These are phyloP conservation scores for Suhomyces taliae DNA, from an alignment of 1,139 yeast genomes.

Conservation along the genomic window DNA sequence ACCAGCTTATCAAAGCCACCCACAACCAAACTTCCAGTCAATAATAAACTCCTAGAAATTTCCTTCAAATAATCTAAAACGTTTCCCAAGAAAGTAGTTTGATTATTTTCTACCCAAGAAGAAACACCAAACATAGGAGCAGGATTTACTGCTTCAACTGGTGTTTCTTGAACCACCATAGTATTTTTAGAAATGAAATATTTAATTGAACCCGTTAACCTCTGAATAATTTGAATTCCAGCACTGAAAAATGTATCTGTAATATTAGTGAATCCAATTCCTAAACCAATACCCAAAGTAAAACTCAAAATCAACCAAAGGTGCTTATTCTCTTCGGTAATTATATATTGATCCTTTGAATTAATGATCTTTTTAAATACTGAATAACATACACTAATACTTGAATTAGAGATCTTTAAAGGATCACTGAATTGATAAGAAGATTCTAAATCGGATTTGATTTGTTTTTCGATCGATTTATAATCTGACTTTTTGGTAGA, in stretches of 20 bases:
- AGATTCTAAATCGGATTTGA: conserved; percentile 33
- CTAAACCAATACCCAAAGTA: conserved; percentile 38
- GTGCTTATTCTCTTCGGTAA: conserved; percentile 1
- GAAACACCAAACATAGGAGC: background rate
- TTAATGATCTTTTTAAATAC: conserved; percentile 15
- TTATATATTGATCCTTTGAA: conserved; percentile 5
- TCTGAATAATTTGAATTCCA: conserved; percentile 14
- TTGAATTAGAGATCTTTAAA: conserved; percentile 28
- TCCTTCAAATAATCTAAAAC: conserved; percentile 5
- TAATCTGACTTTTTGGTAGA: conserved; percentile 29
- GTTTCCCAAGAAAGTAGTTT: conserved; percentile 8
- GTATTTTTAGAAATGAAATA: conserved; percentile 1
- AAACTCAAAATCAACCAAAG: conserved; percentile 23
- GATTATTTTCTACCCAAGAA: conserved; percentile 1
- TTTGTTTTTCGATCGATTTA: conserved; percentile 31
- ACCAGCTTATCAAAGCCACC: conserved; percentile 30
- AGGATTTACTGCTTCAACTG: conserved; percentile 1
- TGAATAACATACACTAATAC: conserved; percentile 18
- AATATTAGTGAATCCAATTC: conserved; percentile 29
- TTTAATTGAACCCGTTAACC: conserved; percentile 2
- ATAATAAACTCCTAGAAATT: conserved; percentile 8
- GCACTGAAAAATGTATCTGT: conserved; percentile 19
- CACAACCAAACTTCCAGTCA: conserved; percentile 25
- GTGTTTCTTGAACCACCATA: background rate
- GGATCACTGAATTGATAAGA: conserved; percentile 34